Conservation (phyloP, 2,329 filamentous ascomycete genomes). For the Fusarium algeriense region DNA sequence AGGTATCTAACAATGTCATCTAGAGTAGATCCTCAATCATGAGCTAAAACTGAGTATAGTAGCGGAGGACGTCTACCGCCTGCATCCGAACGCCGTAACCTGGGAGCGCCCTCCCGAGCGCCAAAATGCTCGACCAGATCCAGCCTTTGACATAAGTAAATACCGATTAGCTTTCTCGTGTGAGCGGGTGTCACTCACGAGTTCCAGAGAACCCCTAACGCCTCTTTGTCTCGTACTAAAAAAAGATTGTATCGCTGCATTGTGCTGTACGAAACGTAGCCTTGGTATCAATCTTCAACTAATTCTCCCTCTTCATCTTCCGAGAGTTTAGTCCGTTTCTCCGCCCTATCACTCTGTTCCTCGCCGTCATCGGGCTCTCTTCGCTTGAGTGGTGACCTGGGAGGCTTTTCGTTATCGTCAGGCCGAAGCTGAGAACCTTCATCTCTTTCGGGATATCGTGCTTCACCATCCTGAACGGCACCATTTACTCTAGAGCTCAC, state of each 20-base stretch:
- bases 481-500: constrained; percentile 57
- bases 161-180: constrained; percentile 26
- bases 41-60: constrained; percentile 30
- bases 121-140: constrained; percentile 31
- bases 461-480: constrained; percentile 52
- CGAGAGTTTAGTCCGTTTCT: constrained; percentile 60
- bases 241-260: constrained; percentile 9
- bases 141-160: constrained; percentile 39
- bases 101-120: constrained; percentile 35
- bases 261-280: constrained; percentile 1
- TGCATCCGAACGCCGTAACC: constrained; percentile 47
- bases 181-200: constrained; percentile 17
- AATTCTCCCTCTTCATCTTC: constrained; percentile 65
- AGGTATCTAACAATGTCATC: constrained; percentile 28
- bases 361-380: constrained; percentile 55
- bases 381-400: constrained; percentile 57
- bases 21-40: constrained; percentile 21
- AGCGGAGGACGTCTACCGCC: constrained; percentile 33
- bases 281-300: constrained; percentile 49
- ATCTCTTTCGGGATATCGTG: constrained; percentile 43
- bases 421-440: constrained; percentile 54
- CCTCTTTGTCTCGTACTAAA: constrained; percentile 40
- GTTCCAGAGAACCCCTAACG: constrained; percentile 38
- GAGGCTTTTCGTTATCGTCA: constrained; percentile 48
- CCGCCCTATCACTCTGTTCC: constrained; percentile 52